Conservation (phyloP, 192 early-diverging fungal genomes). For the Podila epigama region DNA sequence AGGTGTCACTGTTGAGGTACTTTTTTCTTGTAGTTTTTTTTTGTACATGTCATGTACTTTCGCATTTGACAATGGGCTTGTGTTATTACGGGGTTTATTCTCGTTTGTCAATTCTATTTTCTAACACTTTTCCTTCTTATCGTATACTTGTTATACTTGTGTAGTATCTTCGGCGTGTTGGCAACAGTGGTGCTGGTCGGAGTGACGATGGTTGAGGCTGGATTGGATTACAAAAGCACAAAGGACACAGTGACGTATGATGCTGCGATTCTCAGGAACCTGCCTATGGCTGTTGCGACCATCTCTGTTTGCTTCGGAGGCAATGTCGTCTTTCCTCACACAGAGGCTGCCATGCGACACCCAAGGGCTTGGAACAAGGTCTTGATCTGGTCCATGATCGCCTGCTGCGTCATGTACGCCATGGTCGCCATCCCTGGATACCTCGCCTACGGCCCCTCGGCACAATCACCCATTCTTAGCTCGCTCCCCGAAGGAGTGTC, state of each 20-base stretch:
- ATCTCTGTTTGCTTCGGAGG: slow-evolving; percentile 75
- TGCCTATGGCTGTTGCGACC: slow-evolving; percentile 69
- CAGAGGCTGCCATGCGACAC: slow-evolving; percentile 68
- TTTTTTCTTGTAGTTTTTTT: neutral
- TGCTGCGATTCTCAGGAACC: slow-evolving; percentile 53
- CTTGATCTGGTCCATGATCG: slow-evolving; percentile 54
- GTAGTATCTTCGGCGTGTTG: slow-evolving; percentile 66
- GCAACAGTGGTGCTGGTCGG: slow-evolving; percentile 67
- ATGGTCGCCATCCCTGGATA: slow-evolving; percentile 69
- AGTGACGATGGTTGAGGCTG: slow-evolving; percentile 60
- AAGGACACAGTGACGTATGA: slow-evolving; percentile 47
- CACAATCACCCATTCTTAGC: slow-evolving; percentile 63
- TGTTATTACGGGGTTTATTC: neutral
- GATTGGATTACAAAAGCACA: slow-evolving; percentile 57
- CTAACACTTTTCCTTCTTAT: neutral
- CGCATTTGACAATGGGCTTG: neutral
- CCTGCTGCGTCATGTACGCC: slow-evolving; percentile 70
- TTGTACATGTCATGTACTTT: neutral
- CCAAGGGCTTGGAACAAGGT: slow-evolving; percentile 66
- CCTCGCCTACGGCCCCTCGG: slow-evolving; percentile 62
- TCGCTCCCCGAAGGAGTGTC: slow-evolving; percentile 61
- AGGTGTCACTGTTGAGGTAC: slow-evolving; percentile 64
- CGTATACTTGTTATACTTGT: neutral
- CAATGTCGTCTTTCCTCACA: slow-evolving; percentile 76
- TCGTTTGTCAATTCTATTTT: neutral